A percentile compares a stretch with the other conserved stretches of the same genome.
phyloP scores from a whole-genome alignment of 345 rosid species.

The Pistacia vera region DNA sequence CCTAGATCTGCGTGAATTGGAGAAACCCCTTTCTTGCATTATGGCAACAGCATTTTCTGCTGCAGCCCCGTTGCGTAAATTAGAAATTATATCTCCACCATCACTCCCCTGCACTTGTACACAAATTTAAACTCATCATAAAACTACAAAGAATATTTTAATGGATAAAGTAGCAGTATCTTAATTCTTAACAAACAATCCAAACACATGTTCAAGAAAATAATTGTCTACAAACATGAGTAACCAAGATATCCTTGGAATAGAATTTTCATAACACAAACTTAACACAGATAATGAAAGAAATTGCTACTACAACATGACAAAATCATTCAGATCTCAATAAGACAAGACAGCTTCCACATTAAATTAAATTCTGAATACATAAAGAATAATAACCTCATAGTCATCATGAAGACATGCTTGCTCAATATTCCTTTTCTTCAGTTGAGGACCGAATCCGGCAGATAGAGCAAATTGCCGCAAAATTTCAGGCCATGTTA shows the following conservation, averaged over 20 bases:
- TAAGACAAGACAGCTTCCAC: neutral
- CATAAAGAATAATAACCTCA: constrained; percentile 47
- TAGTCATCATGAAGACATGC: constrained; percentile 52
- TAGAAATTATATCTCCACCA: constrained; percentile 68
- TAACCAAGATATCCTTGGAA: neutral
- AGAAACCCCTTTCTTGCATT: constrained; percentile 86
- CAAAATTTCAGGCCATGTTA: constrained; percentile 94
- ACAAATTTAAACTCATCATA: neutral
- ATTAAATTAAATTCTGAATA: constrained; percentile 1
- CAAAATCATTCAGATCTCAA: neutral
- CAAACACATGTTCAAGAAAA: no score
- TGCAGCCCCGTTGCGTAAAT: constrained; percentile 74
- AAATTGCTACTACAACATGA: neutral
- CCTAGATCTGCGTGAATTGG: constrained; percentile 78
- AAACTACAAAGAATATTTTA: constrained; percentile 3
- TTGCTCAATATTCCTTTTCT: constrained; percentile 51
- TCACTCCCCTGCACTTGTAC: constrained; percentile 54
- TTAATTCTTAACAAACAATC: neutral
- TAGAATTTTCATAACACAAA: neutral
- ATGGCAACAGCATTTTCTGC: constrained; percentile 82
- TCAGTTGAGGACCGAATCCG: constrained; percentile 80
- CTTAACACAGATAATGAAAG: neutral
- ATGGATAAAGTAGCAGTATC: neutral
- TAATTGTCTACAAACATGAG: neutral
- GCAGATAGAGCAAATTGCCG: constrained; percentile 83